Evolutionary conservation across 495 filamentous ascomycete genomes (phyloP).

Genomic region (Cetradonia linearis): DNA sequence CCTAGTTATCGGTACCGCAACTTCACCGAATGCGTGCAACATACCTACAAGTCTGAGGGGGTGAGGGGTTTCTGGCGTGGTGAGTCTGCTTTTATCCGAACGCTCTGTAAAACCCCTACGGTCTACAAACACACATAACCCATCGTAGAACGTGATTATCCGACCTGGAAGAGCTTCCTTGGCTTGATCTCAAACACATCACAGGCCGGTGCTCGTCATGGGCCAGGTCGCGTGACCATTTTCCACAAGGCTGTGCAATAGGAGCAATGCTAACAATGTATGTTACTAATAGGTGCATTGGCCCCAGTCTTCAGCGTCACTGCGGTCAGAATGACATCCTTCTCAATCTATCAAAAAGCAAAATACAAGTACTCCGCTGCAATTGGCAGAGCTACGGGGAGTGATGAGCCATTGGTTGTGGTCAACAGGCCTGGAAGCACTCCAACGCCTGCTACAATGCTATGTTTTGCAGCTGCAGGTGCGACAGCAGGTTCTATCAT

Average conservation of each 20-base stretch:
- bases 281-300: constrained; percentile 42
- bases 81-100: constrained; percentile 27
- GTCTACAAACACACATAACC: not conserved
- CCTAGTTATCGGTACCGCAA: constrained; percentile 58
- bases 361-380: constrained; percentile 57
- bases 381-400: constrained; percentile 40
- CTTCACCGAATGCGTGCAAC: constrained; percentile 56
- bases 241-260: constrained; percentile 2
- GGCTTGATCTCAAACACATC: not conserved
- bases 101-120: not conserved
- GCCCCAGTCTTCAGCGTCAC: constrained; percentile 70
- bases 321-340: constrained; percentile 71
- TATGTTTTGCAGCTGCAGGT: constrained; percentile 63
- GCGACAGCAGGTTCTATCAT: constrained; percentile 67
- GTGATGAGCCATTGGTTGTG: constrained; percentile 53
- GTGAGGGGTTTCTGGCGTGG: constrained; percentile 70
- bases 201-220: not conserved
- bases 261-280: not conserved
- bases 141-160: not conserved
- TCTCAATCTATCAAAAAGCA: constrained; percentile 73
- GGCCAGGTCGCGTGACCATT: constrained; percentile 4
- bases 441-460: constrained; percentile 53
- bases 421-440: constrained; percentile 54
- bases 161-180: not conserved
- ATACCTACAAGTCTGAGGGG: constrained; percentile 64